Evolutionary conservation across 768 basidiomycete species (phyloP), one percentile per base, ranked within the genome.

Genomic region (Antrodiella citrinella): DNA sequence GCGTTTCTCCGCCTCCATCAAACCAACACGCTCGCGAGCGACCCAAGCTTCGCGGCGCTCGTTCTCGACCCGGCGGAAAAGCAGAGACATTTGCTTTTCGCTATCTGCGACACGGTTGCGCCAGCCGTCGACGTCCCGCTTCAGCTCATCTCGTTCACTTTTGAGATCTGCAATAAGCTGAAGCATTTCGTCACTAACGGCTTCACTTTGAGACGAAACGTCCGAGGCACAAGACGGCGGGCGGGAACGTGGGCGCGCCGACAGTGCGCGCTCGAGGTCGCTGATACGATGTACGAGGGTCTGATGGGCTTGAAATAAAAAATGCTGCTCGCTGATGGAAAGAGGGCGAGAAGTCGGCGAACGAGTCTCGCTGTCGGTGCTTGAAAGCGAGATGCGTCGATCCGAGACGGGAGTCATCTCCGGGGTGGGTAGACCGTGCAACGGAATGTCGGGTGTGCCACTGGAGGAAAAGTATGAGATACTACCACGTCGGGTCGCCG

Each of bases 91-190:
- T 56, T 84, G 82, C 49, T 78, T 82, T 58, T 95, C 89, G 58
- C 90, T 72, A 59, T 87, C 84, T 12, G 72, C 72, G 44, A 92
- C 86, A 20, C 93, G 76, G 26, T 67, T 74, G 53, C 87, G 76
- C 91, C 92, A 95, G 0, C 86, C 87, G 56, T 91, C 86, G 0
- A 92, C 82, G 65, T 97, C 93, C 47, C 82, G 80, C 64, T 84
- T 85, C 46, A 97, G 72, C 51, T 91, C 86, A 59, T 98, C 94
- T 24, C 94, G 74, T 66, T 97, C 93, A 11, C 83, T 76, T 64
- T 92, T 91, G 58, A 91, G 74, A 61, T 90, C 88, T 2, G 82
- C 72, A 48, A 91, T 72, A 30, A 87, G 73, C 56, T 75, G 74
- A 38, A 90, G 67, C 78, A 91, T 82, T 68, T 91, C 91, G 57